Evolutionary conservation across 768 basidiomycete genomes (phyloP).

Genomic region (Porphyrellus cyaneotinctus): DNA sequence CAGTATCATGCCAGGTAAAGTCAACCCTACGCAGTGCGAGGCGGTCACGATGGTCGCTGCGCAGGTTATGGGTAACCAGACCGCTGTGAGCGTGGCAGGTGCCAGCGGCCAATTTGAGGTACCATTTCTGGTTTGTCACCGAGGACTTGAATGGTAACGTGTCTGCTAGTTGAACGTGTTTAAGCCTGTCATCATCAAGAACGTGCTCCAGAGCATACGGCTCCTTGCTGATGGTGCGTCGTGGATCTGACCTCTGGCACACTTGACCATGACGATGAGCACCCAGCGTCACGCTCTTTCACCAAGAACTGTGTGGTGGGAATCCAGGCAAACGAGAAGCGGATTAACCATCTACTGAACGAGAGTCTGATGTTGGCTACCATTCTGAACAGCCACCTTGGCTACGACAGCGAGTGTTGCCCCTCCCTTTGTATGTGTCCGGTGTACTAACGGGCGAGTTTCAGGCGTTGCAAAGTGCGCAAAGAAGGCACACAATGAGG

Average conservation of each 20-base stretch:
- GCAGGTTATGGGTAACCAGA: conserved; percentile 98
- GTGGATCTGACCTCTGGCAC: neutral
- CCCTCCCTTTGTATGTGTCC: neutral
- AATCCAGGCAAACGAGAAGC: conserved; percentile 93
- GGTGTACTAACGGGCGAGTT: conserved; percentile 7
- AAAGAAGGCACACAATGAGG: conserved; percentile 99
- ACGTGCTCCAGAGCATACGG: conserved; percentile 93
- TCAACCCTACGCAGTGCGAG: conserved; percentile 99
- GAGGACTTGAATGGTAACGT: conserved; percentile 7
- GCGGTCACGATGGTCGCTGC: conserved; percentile 98
- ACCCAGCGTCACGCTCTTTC: conserved; percentile 79
- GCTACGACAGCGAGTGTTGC: conserved; percentile 86
- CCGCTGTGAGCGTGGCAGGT: conserved; percentile 86
- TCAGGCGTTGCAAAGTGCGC: conserved; percentile 96
- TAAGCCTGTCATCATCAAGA: conserved; percentile 99
- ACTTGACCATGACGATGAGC: conserved; percentile 8
- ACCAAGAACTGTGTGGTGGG: conserved; percentile 97
- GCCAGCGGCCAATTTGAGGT: conserved; percentile 98
- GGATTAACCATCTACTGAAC: conserved; percentile 83
- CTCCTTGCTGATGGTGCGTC: conserved; percentile 82
- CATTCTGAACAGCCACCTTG: conserved; percentile 91
- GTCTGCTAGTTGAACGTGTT: conserved; percentile 87
- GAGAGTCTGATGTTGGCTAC: conserved; percentile 98
- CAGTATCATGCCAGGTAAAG: conserved; percentile 99
- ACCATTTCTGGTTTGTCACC: conserved; percentile 6